Percentiles rank a stretch among this genome's conserved stretches.
These are phyloP conservation scores for Rhodomyrtus tomentosa DNA, from an alignment of 345 rosid genomes.

Conservation along the genomic window DNA sequence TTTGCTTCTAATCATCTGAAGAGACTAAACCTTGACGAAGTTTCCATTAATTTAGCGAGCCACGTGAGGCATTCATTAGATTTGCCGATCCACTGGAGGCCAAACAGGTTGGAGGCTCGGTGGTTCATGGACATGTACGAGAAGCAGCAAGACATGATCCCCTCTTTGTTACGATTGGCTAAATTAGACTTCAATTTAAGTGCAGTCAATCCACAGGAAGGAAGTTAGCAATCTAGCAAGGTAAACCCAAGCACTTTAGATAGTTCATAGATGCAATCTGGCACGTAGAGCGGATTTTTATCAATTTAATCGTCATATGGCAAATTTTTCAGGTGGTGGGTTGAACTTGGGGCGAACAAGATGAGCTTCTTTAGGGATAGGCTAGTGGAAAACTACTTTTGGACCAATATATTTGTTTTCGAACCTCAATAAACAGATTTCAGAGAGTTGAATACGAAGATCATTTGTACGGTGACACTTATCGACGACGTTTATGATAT, in stretches of 20 bases:
- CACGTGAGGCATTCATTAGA: slow-evolving; percentile 6
- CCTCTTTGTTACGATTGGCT: slow-evolving; percentile 1
- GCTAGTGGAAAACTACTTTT: slow-evolving; percentile 2
- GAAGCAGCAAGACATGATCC: not conserved
- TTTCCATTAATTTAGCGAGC: not conserved
- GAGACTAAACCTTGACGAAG: not conserved
- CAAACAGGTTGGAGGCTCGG: slow-evolving; percentile 4
- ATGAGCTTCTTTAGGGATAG: slow-evolving; percentile 4
- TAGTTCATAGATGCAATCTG: not conserved
- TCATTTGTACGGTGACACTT: not conserved
- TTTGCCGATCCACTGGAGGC: slow-evolving; percentile 2
- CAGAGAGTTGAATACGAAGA: not conserved
- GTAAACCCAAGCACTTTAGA: not conserved
- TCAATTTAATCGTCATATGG: not conserved
- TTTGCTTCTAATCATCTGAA: not conserved
- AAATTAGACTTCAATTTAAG: slow-evolving; percentile 4
- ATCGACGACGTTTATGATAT: slow-evolving; percentile 2
- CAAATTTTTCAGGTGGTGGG: slow-evolving; percentile 9
- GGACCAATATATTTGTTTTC: not conserved
- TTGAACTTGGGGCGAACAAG: slow-evolving; percentile 1
- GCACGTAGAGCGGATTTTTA: not conserved
- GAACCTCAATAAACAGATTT: slow-evolving; percentile 2
- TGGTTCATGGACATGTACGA: slow-evolving; percentile 5
- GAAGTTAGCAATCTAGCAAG: slow-evolving; percentile 2
- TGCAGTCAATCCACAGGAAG: not conserved